Percentiles rank a stretch among this genome's conserved stretches.
Conservation (phyloP, 148 eudicot species). For the Linanthus parryae region DNA sequence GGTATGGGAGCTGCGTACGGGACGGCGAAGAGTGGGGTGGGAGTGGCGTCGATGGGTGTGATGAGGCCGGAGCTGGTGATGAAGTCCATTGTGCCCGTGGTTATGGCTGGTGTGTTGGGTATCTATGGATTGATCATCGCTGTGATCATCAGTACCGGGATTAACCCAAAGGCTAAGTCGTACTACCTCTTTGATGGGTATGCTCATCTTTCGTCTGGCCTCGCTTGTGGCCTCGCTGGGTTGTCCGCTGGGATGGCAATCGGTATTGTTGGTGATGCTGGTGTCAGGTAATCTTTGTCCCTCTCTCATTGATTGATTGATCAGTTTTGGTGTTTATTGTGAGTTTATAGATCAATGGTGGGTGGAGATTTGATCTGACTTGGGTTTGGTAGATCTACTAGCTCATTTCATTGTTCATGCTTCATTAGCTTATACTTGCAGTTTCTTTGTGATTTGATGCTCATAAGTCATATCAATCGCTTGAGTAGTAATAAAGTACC, state of each 20-base stretch:
- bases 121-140: slow-evolving; percentile 11
- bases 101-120: slow-evolving; percentile 13
- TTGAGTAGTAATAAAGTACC: too few species aligned
- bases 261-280: slow-evolving; percentile 10
- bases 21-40: slow-evolving; percentile 11
- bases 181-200: slow-evolving; percentile 12
- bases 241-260: slow-evolving; percentile 10
- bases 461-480: too few species aligned
- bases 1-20: slow-evolving; percentile 12
- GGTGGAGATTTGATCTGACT: not conserved
- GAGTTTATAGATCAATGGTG: not conserved
- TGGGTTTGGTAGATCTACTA: not conserved
- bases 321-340: not conserved
- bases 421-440: too few species aligned
- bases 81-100: slow-evolving; percentile 12
- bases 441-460: too few species aligned
- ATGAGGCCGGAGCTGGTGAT: slow-evolving; percentile 15
- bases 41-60: slow-evolving; percentile 12
- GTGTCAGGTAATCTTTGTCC: not conserved
- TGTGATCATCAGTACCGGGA: slow-evolving; percentile 11
- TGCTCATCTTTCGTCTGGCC: slow-evolving; percentile 13
- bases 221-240: slow-evolving; percentile 10
- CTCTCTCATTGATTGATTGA: not conserved
- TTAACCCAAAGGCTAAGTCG: slow-evolving; percentile 11
- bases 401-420: too few species aligned